Conservation (phyloP, 78 protist species). For the Isochrysis galbana region DNA sequence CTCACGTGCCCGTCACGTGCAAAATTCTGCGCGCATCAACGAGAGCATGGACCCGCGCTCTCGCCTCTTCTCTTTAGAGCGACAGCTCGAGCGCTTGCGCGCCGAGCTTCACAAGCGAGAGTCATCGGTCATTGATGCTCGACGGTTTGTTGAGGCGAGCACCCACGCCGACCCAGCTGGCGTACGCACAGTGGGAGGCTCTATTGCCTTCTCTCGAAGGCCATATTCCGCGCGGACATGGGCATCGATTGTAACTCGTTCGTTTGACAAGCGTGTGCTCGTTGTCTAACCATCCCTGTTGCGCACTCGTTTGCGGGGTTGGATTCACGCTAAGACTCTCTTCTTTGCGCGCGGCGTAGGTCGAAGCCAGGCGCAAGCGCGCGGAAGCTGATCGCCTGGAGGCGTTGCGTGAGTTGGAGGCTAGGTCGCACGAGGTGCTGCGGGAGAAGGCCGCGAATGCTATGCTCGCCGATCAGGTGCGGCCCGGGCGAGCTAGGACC, state of each 20-base stretch:
- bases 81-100: constrained; percentile 32
- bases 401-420: constrained; percentile 36
- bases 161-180: too few relatives aligned
- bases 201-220: too few relatives aligned
- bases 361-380: constrained; percentile 43
- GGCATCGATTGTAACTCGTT: too few relatives aligned
- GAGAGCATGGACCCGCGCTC: not conserved
- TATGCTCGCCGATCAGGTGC: not conserved
- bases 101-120: not conserved
- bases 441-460: not conserved
- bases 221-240: too few relatives aligned
- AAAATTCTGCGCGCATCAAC: constrained; percentile 37
- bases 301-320: too few relatives aligned
- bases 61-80: not conserved
- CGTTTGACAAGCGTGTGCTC: too few relatives aligned
- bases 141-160: too few relatives aligned
- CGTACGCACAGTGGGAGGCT: too few relatives aligned
- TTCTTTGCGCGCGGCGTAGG: too few relatives aligned
- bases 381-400: constrained; percentile 44
- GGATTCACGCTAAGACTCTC: too few relatives aligned
- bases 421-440: not conserved
- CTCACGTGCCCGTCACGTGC: constrained; percentile 58
- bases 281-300: too few relatives aligned
- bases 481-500: too few relatives aligned
- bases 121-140: not conserved